Percentiles rank a stretch among this genome's conserved stretches.
These are phyloP conservation scores for Lentinula guzmanii DNA, from an alignment of 768 basidiomycete genomes.

Conservation along the genomic window DNA sequence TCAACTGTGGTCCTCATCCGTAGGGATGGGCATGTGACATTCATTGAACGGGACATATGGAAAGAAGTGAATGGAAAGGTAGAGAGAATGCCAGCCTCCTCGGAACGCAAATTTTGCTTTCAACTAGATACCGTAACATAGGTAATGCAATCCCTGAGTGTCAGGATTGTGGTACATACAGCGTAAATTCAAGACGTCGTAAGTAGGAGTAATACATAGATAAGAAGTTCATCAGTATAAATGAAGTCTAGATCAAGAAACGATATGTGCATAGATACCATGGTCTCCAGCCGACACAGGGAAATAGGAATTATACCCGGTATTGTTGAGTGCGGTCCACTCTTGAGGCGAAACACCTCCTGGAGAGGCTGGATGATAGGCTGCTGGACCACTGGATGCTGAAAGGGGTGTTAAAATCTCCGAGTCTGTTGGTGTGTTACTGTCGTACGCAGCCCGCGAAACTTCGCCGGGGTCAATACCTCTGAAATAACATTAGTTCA, in stretches of 20 bases:
- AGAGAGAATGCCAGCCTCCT: slow-evolving; percentile 29
- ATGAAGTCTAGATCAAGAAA: slow-evolving; percentile 31
- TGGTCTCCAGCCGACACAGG: slow-evolving; percentile 46
- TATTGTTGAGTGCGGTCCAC: slow-evolving; percentile 51
- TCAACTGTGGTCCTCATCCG: slow-evolving; percentile 67
- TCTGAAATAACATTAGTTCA: slow-evolving; percentile 18
- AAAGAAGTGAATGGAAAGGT: slow-evolving; percentile 33
- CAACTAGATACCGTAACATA: slow-evolving; percentile 15
- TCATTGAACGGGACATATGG: slow-evolving; percentile 74
- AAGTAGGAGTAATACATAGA: neutral
- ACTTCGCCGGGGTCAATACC: slow-evolving; percentile 45
- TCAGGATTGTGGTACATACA: neutral
- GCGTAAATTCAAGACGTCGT: neutral
- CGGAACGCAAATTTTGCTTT: slow-evolving; percentile 51
- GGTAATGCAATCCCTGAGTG: neutral
- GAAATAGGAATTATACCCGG: slow-evolving; percentile 67
- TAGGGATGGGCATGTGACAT: slow-evolving; percentile 49
- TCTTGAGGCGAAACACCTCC: slow-evolving; percentile 51
- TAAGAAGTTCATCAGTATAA: neutral
- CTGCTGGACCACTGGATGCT: slow-evolving; percentile 41
- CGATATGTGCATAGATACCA: slow-evolving; percentile 51
- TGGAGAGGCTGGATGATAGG: slow-evolving; percentile 30
- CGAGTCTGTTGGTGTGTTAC: slow-evolving; percentile 56
- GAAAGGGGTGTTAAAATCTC: slow-evolving; percentile 54
- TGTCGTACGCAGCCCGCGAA: slow-evolving; percentile 35